Base-by-base conservation (phyloP, 441 rosid genomes). In the Euphorbia celastroides region DNA sequence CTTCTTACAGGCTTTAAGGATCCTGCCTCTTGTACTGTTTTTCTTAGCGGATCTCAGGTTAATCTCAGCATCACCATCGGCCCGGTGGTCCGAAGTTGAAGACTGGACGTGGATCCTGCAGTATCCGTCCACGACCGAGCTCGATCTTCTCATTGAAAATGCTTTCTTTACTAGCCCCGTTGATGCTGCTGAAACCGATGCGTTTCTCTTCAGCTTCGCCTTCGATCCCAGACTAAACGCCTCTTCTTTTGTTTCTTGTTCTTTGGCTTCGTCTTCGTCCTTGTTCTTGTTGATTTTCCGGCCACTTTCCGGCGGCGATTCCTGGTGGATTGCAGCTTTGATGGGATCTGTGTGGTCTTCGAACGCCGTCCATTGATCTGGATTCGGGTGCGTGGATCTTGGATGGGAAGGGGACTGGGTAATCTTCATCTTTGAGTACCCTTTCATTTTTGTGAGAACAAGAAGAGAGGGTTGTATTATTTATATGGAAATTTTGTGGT, bases 51-150 rank as follows among this genome's bases (percentile, higher is more conserved):
- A 80, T 79, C 78, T 73, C 66, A 75, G 25, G 5, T 50, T 68
- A 23, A 62, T 82, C 32, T 54, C 42, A 12, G 51, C 63, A 64
- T 54, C 74, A 16, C 30, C 64, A 36, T 5, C 23, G 16, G 38
- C 38, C 9, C 38, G 38, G 9, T 3, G 38, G 5, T 34, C 38
- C 38, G 79, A 65, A 60, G 84, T 74, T 52, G 75, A 72, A 67
- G 93, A 70, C 73, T 83, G 94, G 75, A 82, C 90, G 67, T 88
- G 89, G 81, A 93, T 87, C 76, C 98, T 82, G 41, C 90, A 71
- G 54, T 93, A 86, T 57, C 91, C 86, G 54, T 88, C 96, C 2
- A 91, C 82, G 9, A 88, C 91, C 9, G 97, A 93, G 0, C 88
- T 79, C 48, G 96, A 90, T 80, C 94, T 83, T 71, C 81, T 83